These are phyloP conservation scores for Calonectria ilicicola DNA, from an alignment of 2,329 filamentous ascomycete species.

Conservation along the genomic window DNA sequence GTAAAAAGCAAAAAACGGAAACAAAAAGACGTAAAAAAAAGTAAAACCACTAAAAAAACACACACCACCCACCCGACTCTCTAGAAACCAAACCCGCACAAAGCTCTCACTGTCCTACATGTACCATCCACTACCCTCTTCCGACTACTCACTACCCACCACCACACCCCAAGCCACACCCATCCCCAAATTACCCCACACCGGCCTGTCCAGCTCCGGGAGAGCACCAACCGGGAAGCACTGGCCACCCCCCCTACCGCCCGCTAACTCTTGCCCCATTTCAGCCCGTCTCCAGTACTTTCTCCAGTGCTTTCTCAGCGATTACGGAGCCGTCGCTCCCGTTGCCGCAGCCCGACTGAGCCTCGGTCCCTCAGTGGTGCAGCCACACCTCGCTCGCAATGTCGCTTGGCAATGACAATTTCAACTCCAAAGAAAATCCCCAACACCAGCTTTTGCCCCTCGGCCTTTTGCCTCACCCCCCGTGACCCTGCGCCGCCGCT, in stretches of 20 bases:
- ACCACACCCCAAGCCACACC: too few relatives aligned
- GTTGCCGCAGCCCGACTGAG: background rate
- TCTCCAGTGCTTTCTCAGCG: background rate
- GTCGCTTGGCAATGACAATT: background rate
- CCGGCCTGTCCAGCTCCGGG: background rate
- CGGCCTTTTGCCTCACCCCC: background rate
- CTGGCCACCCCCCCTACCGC: background rate
- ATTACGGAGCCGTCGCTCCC: conserved; percentile 8
- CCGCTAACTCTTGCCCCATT: background rate
- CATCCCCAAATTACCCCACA: conserved; percentile 3
- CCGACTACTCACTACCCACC: background rate
- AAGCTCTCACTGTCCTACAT: too few relatives aligned
- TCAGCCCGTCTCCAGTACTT: background rate
- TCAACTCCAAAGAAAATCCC: conserved; percentile 15
- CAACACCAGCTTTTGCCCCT: background rate
- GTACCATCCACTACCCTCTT: background rate
- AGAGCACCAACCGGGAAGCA: background rate
- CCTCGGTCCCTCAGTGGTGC: conserved; percentile 7
- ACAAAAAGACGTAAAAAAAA: background rate
- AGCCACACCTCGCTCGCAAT: background rate
- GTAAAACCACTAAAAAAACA: background rate
- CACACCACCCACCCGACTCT: background rate
- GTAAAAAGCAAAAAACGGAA: background rate
- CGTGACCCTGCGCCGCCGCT: background rate
- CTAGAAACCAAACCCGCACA: background rate